These are phyloP conservation scores for Vachellia collinsii DNA, from an alignment of 306 rosid species.

Conservation along the genomic window DNA sequence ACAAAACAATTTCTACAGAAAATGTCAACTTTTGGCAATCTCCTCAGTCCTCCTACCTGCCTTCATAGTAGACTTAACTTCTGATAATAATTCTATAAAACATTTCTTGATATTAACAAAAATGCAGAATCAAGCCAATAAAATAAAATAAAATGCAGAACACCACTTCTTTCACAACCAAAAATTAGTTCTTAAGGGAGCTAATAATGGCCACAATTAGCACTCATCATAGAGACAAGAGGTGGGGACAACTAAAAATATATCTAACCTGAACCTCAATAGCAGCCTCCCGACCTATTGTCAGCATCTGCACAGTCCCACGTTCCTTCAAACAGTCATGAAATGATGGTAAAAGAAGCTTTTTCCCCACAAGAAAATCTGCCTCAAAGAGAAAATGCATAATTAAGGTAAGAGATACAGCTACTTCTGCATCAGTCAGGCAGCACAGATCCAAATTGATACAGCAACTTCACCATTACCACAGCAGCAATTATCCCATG, in stretches of 20 bases:
- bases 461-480: slow-evolving; percentile 97
- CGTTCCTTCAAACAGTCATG: slow-evolving; percentile 90
- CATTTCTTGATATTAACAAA: not conserved
- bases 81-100: not conserved
- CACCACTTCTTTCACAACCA: too few species aligned
- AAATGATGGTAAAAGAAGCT: slow-evolving; percentile 84
- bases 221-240: not conserved
- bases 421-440: slow-evolving; percentile 72
- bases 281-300: slow-evolving; percentile 92
- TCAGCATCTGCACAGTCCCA: slow-evolving; percentile 93
- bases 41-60: not conserved
- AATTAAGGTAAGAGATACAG: slow-evolving; percentile 66
- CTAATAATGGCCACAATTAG: not conserved
- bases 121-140: not conserved
- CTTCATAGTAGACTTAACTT: not conserved
- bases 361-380: slow-evolving; percentile 90
- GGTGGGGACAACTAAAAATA: slow-evolving; percentile 15
- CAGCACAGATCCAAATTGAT: slow-evolving; percentile 72
- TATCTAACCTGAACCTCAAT: slow-evolving; percentile 91
- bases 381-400: slow-evolving; percentile 81
- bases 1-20: not conserved
- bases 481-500: slow-evolving; percentile 92
- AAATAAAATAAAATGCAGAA: too few species aligned
- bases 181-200: not conserved
- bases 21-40: not conserved